Evolutionary conservation across 352 stramenopile genomes (phyloP).

Genomic region (Phytophthora syringae): DNA sequence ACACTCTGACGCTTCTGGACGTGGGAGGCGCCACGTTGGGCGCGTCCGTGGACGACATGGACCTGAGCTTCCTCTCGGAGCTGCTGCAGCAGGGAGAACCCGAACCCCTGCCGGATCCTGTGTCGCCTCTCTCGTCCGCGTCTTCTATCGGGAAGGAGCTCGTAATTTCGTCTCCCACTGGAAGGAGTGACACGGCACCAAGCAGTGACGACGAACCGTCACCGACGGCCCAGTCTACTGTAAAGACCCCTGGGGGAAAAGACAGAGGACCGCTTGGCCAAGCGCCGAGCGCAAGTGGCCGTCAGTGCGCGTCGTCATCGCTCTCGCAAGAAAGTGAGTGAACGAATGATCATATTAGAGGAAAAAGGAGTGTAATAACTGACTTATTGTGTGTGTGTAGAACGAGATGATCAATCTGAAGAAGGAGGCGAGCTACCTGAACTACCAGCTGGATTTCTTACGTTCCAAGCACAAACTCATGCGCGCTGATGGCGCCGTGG

Average conservation of each 20-base stretch:
- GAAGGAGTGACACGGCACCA: conserved; percentile 21
- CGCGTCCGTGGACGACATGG: conserved; percentile 33
- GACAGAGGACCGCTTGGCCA: conserved; percentile 49
- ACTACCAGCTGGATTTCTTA: conserved; percentile 49
- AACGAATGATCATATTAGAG: not conserved
- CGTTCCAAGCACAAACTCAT: conserved; percentile 59
- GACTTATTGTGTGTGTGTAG: conserved; percentile 8
- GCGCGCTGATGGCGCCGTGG: conserved; percentile 50
- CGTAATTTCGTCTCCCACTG: conserved; percentile 26
- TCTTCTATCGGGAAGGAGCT: conserved; percentile 21
- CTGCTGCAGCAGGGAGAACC: conserved; percentile 28
- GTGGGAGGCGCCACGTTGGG: conserved; percentile 18
- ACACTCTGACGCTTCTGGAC: conserved; percentile 31
- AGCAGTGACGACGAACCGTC: conserved; percentile 28
- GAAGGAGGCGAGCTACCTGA: conserved; percentile 54
- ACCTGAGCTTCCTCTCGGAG: conserved; percentile 40
- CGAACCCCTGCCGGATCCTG: conserved; percentile 25
- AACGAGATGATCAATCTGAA: conserved; percentile 57
- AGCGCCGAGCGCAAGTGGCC: conserved; percentile 53
- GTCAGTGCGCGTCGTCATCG: conserved; percentile 55
- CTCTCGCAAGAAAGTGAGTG: conserved; percentile 58
- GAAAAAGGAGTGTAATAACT: not conserved
- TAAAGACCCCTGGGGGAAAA: conserved; percentile 17
- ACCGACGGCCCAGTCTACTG: not conserved
- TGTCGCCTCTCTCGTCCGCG: conserved; percentile 18